These are phyloP conservation scores for Penicillium sp. DNA, from an alignment of 2,329 filamentous ascomycete genomes.

Conservation along the genomic window DNA sequence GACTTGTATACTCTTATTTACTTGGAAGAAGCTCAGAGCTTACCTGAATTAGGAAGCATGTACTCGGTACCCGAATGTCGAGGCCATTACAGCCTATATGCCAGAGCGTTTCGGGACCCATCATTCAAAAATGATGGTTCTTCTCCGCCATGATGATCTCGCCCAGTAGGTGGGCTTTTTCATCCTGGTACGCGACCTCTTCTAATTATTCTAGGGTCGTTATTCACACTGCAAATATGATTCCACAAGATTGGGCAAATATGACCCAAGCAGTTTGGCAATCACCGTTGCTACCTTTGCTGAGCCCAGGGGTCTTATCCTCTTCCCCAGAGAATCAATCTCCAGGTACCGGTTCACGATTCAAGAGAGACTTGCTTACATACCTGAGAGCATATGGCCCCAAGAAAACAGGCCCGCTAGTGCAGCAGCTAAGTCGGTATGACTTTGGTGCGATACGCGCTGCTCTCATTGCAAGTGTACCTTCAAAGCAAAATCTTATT, in stretches of 20 bases:
- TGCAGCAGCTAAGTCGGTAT: slow-evolving; percentile 58
- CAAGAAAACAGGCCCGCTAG: slow-evolving; percentile 55
- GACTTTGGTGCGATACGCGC: slow-evolving; percentile 71
- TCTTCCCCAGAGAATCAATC: slow-evolving; percentile 18
- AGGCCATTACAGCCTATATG: slow-evolving; percentile 72
- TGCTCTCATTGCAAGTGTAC: slow-evolving; percentile 75
- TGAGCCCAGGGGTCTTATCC: background rate
- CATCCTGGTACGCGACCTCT: background rate
- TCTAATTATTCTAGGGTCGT: slow-evolving; percentile 52
- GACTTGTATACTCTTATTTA: background rate
- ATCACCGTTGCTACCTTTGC: slow-evolving; percentile 67
- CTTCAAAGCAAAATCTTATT: slow-evolving; percentile 61
- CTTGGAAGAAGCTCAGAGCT: background rate
- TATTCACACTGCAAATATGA: slow-evolving; percentile 91
- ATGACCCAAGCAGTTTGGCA: slow-evolving; percentile 84
- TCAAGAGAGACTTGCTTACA: slow-evolving; percentile 72
- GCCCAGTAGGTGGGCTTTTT: slow-evolving; percentile 55
- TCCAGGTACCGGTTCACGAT: slow-evolving; percentile 65
- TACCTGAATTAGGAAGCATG: slow-evolving; percentile 57
- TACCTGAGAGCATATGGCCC: slow-evolving; percentile 72
- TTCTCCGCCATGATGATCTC: slow-evolving; percentile 73
- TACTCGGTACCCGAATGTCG: slow-evolving; percentile 64
- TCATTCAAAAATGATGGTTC: slow-evolving; percentile 82
- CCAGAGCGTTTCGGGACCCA: slow-evolving; percentile 85
- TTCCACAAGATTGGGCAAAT: slow-evolving; percentile 81